These are phyloP conservation scores for Neofusicoccum laricinum DNA, from an alignment of 2,329 filamentous ascomycete genomes.

Conservation along the genomic window DNA sequence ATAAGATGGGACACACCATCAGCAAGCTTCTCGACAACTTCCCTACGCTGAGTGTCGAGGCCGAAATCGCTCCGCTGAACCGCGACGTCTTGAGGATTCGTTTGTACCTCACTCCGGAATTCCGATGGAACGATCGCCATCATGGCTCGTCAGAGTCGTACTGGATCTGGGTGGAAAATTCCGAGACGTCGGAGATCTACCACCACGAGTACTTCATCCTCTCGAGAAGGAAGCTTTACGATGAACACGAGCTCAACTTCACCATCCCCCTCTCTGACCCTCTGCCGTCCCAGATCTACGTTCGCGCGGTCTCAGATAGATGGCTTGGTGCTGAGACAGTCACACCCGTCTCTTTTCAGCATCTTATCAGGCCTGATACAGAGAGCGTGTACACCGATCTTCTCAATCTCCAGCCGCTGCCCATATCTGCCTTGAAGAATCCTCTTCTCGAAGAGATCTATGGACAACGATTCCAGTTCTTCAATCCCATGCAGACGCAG, in stretches of 20 bases:
- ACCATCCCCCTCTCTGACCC: constrained; percentile 94
- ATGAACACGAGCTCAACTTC: constrained; percentile 97
- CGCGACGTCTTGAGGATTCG: constrained; percentile 91
- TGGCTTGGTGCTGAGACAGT: constrained; percentile 98
- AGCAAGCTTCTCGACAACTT: constrained; percentile 83
- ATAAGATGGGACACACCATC: constrained; percentile 79
- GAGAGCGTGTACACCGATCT: constrained; percentile 97
- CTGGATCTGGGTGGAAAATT: constrained; percentile 99
- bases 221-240: constrained; percentile 81
- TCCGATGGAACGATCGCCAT: constrained; percentile 88
- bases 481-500: constrained; percentile 99
- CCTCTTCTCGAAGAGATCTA: constrained; percentile 85
- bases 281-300: constrained; percentile 91
- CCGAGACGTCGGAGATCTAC: constrained; percentile 94
- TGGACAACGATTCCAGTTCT: constrained; percentile 83
- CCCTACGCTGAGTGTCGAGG: constrained; percentile 84
- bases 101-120: constrained; percentile 82
- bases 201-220: constrained; percentile 97
- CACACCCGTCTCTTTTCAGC: constrained; percentile 92
- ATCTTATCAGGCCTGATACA: constrained; percentile 93
- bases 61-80: constrained; percentile 93
- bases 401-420: constrained; percentile 84
- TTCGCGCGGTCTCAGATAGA: constrained; percentile 87
- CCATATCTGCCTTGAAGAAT: constrained; percentile 84
- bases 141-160: constrained; percentile 95